These are phyloP conservation scores for Tetraselmis chui DNA, from an alignment of 139 green algal genomes.

Conservation along the genomic window DNA sequence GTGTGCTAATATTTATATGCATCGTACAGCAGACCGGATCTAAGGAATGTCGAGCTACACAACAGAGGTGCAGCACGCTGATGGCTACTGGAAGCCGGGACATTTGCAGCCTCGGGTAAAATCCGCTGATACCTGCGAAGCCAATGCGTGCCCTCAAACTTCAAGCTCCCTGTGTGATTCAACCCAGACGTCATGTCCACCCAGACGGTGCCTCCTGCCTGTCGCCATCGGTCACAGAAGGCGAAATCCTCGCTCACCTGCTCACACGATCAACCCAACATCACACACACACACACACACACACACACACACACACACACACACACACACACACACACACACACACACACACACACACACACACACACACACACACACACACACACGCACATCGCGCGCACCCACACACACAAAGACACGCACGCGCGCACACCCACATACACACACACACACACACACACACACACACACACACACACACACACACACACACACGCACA, in stretches of 20 bases:
- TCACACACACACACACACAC: background rate
- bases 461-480: background rate
- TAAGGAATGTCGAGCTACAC: too few relatives aligned
- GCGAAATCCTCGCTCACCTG: background rate
- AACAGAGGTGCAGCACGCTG: too few relatives aligned
- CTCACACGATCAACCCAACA: too few relatives aligned
- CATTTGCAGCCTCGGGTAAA: too few relatives aligned
- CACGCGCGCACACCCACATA: too few relatives aligned
- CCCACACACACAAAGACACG: background rate
- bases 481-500: background rate
- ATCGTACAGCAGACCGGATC: too few relatives aligned
- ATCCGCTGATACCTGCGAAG: background rate
- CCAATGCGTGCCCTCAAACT: background rate
- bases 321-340: background rate
- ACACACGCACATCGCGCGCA: background rate
- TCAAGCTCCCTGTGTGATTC: background rate
- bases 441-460: background rate
- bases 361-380: background rate
- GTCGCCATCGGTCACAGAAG: background rate
- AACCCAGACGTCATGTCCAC: background rate
- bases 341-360: background rate
- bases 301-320: background rate
- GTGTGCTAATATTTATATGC: too few relatives aligned
- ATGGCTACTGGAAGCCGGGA: too few relatives aligned
- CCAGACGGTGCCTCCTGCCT: background rate